A percentile compares a stretch with the other conserved stretches of the same genome.
Conservation (phyloP, 441 rosid genomes). For the Pelargonium cotyledonis region DNA sequence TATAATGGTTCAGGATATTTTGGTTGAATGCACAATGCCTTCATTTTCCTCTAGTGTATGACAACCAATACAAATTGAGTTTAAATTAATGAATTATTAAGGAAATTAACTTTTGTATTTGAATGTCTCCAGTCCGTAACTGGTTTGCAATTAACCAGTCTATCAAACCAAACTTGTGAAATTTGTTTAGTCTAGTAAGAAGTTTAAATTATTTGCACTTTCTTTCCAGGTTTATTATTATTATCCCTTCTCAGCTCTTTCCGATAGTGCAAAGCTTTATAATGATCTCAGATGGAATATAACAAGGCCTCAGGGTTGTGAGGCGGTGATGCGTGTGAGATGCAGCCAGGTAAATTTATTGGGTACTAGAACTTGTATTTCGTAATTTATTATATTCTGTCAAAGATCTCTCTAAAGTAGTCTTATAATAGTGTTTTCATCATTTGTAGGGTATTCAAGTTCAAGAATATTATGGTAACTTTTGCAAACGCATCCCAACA, state of each 20-base stretch:
- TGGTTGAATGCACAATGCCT: no score
- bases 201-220: constrained; percentile 15
- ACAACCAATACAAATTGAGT: background rate
- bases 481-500: constrained; percentile 93
- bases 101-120: no score
- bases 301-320: constrained; percentile 96
- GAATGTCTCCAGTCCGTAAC: no score
- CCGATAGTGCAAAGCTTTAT: constrained; percentile 94
- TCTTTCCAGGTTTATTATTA: constrained; percentile 75
- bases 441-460: constrained; percentile 89
- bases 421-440: constrained; percentile 19
- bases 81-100: background rate
- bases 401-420: constrained; percentile 11
- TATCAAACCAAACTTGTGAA: background rate
- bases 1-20: no score
- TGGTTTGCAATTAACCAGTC: background rate
- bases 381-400: constrained; percentile 4
- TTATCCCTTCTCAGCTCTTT: constrained; percentile 83
- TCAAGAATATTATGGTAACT: constrained; percentile 90
- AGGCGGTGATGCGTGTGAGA: constrained; percentile 98
- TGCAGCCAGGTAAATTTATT: constrained; percentile 73
- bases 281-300: constrained; percentile 98
- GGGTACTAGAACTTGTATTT: background rate
- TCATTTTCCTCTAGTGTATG: no score
- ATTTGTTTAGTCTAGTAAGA: constrained; percentile 6